Base-by-base conservation (phyloP, 2,329 filamentous ascomycete species). In the Aspergillus floridensis region DNA sequence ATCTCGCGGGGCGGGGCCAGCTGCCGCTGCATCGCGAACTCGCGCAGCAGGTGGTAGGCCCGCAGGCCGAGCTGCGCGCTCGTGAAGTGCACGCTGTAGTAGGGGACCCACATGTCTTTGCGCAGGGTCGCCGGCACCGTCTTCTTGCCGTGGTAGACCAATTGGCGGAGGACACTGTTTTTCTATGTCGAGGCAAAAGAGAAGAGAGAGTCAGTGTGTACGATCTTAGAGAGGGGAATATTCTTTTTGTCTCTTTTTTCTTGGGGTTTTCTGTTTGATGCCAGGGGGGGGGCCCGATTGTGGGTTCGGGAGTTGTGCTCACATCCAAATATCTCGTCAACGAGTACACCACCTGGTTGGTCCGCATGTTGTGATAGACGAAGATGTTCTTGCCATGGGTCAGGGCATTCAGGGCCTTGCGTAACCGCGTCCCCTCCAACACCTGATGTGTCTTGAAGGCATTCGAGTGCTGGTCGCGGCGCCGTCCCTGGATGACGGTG, bases 341-440 rank as follows among this genome's bases (percentile, higher is more conserved):
- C 22, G 86, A 87, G 73, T 88, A 88, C 57, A 88, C 76, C 64
- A 88, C 82, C 73, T 88, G 86, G 60, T 87, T 86, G 38, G 86
- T 87, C 62, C 81, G 80, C 65, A 85, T 76, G 71, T 88, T 81
- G 67, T 80, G 80, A 74, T 86, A 88, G 68, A 83, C 81, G 72
- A 85, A 88, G 68, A 88, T 86, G 72, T 86, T 80, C 67, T 82
- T 79, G 60, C 85, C 85, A 65, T 84, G 81, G 5, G 72, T 73
- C 57, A 81, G 65, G 57, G 78, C 76, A 56, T 78, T 76, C 61
- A 82, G 70, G 31, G 80, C 79, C 70, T 79, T 80, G 61, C 72
- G 72, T 66, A 78, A 69, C 66, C 77, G 74, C 46, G 67, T 68
- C 22, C 71, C 70, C 60, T 80, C 77, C 50, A 72, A 72, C 19